A percentile compares a stretch with the other conserved stretches of the same genome.
These are phyloP conservation scores for Rhodotorula graminis DNA, from an alignment of 768 basidiomycete species.

Conservation along the genomic window DNA sequence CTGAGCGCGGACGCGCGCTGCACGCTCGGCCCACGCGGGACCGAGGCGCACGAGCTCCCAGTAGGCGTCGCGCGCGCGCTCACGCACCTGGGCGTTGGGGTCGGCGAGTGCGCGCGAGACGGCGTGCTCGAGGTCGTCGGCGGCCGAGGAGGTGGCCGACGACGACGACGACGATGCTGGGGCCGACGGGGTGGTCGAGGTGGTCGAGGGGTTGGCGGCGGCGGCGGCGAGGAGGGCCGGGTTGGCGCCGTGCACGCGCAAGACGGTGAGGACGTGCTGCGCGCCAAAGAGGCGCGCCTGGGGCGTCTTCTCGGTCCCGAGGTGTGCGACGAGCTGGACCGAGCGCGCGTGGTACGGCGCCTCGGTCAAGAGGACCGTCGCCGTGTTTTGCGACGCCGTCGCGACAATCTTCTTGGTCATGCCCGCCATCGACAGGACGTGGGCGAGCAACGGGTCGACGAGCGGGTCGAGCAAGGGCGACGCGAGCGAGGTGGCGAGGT, in stretches of 20 bases:
- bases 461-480: slow-evolving; percentile 66
- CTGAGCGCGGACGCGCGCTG: slow-evolving; percentile 58
- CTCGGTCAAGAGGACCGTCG: slow-evolving; percentile 63
- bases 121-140: slow-evolving; percentile 68
- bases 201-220: slow-evolving; percentile 45
- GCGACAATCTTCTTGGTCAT: slow-evolving; percentile 90
- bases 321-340: slow-evolving; percentile 63
- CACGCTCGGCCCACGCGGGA: slow-evolving; percentile 62
- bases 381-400: slow-evolving; percentile 71
- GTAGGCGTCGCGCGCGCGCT: slow-evolving; percentile 64
- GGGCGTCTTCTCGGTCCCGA: slow-evolving; percentile 72
- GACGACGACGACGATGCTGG: slow-evolving; percentile 67
- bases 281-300: slow-evolving; percentile 57
- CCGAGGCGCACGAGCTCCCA: slow-evolving; percentile 64
- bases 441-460: slow-evolving; percentile 69
- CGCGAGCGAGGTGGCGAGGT: slow-evolving; percentile 62
- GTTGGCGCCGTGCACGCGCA: slow-evolving; percentile 66
- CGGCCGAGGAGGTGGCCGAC: slow-evolving; percentile 42
- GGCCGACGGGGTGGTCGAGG: slow-evolving; percentile 68
- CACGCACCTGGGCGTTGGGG: slow-evolving; percentile 71
- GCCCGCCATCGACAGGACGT: slow-evolving; percentile 76
- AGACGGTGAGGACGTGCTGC: slow-evolving; percentile 66
- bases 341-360: slow-evolving; percentile 65
- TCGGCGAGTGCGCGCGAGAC: slow-evolving; percentile 71
- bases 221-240: slow-evolving; percentile 63